These are phyloP conservation scores for Hansenula sp. DNA, from an alignment of 1,139 yeast species.

Conservation along the genomic window DNA sequence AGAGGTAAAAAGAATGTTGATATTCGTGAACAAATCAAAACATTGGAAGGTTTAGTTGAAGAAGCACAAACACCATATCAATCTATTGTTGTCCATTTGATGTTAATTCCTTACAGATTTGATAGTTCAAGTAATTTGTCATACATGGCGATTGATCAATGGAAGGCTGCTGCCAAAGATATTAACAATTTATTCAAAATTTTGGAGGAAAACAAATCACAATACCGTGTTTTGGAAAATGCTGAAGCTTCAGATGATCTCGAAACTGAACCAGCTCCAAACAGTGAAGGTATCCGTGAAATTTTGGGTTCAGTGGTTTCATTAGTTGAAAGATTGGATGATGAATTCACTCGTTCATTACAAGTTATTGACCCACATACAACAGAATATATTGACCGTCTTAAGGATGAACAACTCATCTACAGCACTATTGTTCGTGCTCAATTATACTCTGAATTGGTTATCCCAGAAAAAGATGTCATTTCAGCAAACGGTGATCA, in stretches of 20 bases:
- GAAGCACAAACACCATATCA: slow-evolving; percentile 63
- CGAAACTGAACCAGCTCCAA: slow-evolving; percentile 70
- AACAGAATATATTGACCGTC: slow-evolving; percentile 85
- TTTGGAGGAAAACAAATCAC: slow-evolving; percentile 54
- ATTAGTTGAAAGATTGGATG: slow-evolving; percentile 89
- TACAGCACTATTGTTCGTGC: slow-evolving; percentile 78
- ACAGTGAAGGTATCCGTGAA: slow-evolving; percentile 60
- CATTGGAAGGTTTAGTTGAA: slow-evolving; percentile 59
- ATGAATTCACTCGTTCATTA: slow-evolving; percentile 85
- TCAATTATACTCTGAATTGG: slow-evolving; percentile 77
- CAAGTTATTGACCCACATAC: slow-evolving; percentile 94
- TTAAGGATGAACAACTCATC: slow-evolving; percentile 79
- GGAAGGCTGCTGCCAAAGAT: slow-evolving; percentile 71
- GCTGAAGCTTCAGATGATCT: slow-evolving; percentile 78
- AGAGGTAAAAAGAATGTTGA: slow-evolving; percentile 97
- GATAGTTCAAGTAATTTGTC: slow-evolving; percentile 68
- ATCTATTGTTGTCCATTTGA: slow-evolving; percentile 69
- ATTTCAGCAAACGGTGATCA: slow-evolving; percentile 45
- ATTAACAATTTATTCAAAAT: slow-evolving; percentile 58
- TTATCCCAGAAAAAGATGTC: slow-evolving; percentile 42
- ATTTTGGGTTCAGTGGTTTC: slow-evolving; percentile 84
- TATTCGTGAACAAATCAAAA: slow-evolving; percentile 68
- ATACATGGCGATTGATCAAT: slow-evolving; percentile 75
- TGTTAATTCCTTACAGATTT: slow-evolving; percentile 84
- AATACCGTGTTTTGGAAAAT: slow-evolving; percentile 71